phyloP scores from a whole-genome alignment of 352 stramenopile genomes.

The Phytopythium kandeliae region DNA sequence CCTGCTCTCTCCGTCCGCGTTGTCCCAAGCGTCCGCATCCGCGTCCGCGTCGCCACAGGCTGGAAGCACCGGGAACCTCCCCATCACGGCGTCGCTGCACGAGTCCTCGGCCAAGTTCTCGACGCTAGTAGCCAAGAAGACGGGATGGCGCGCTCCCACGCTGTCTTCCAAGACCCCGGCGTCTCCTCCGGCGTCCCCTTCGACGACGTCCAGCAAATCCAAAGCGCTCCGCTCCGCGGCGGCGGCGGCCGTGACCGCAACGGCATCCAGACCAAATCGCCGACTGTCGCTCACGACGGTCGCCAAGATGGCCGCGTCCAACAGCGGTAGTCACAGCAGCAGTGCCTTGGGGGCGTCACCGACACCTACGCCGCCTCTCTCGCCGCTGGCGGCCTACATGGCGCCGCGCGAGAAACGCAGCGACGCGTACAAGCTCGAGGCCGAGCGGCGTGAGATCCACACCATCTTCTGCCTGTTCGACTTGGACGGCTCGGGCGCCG shows the following conservation, averaged over 20 bases:
- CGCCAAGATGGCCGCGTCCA: slow-evolving; percentile 9
- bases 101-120: slow-evolving; percentile 25
- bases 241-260: too few relatives aligned
- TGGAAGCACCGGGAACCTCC: slow-evolving; percentile 9
- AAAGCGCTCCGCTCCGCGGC: neutral
- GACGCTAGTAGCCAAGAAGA: slow-evolving; percentile 12
- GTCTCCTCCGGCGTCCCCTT: slow-evolving; percentile 2
- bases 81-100: slow-evolving; percentile 32
- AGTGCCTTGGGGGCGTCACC: slow-evolving; percentile 9
- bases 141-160: slow-evolving; percentile 10
- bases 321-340: slow-evolving; percentile 8
- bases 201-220: slow-evolving; percentile 1
- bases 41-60: neutral
- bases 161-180: neutral
- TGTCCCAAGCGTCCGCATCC: neutral
- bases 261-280: neutral
- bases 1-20: neutral
- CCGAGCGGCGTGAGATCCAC: slow-evolving; percentile 64
- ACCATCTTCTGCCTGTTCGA: slow-evolving; percentile 72
- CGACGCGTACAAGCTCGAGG: slow-evolving; percentile 51
- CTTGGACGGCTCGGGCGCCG: slow-evolving; percentile 44
- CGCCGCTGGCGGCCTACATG: slow-evolving; percentile 41
- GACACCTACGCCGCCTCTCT: slow-evolving; percentile 19
- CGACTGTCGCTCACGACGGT: neutral
- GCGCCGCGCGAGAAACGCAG: slow-evolving; percentile 36